These are phyloP conservation scores for Ceratocystis cacaofunesta DNA, from an alignment of 2,329 filamentous ascomycete genomes.

Conservation along the genomic window DNA sequence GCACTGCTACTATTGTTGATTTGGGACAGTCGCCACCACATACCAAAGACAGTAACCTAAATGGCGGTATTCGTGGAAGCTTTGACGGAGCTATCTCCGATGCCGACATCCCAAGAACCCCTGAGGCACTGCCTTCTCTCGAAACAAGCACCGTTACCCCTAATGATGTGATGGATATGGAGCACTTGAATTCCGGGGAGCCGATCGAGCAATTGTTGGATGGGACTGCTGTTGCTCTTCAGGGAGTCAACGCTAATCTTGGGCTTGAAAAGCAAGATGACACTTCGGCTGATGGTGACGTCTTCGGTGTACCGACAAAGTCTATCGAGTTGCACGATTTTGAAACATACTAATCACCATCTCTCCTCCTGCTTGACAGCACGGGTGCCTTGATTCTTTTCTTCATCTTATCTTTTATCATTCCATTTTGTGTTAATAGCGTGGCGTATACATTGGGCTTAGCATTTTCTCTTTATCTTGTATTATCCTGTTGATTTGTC, in stretches of 20 bases:
- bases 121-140: conserved; percentile 14
- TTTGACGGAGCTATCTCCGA: conserved; percentile 7
- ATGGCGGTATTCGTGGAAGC: neutral
- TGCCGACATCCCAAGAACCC: conserved; percentile 11
- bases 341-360: conserved; percentile 7
- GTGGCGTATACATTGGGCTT: conserved; percentile 7
- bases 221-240: neutral
- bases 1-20: neutral
- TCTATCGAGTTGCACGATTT: conserved; percentile 5
- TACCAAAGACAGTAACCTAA: neutral
- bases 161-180: conserved; percentile 6
- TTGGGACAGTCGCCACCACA: neutral
- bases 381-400: neutral
- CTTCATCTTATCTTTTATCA: neutral
- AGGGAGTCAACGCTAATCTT: conserved; percentile 1
- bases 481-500: neutral
- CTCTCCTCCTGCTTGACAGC: neutral
- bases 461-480: neutral
- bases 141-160: conserved; percentile 14
- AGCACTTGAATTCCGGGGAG: neutral
- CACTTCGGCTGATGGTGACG: conserved; percentile 10
- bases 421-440: conserved; percentile 6
- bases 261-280: conserved; percentile 2
- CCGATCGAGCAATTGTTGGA: conserved; percentile 5
- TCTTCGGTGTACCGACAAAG: conserved; percentile 10